Conservation (phyloP, 1,284 basidiomycete genomes). For the Mycena citricolor region DNA sequence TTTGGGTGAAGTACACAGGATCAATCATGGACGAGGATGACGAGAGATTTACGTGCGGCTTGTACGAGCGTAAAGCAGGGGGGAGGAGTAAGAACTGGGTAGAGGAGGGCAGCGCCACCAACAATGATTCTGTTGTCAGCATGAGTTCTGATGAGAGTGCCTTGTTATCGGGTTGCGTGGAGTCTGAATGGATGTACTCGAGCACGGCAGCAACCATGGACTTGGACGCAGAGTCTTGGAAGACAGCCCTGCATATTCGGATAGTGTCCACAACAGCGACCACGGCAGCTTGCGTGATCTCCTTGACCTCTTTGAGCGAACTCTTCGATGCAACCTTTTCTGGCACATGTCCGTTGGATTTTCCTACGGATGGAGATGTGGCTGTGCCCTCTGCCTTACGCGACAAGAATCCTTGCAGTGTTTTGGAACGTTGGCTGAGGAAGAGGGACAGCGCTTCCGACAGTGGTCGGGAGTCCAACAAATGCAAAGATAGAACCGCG, state of each 20-base stretch:
- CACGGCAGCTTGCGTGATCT: constrained; percentile 50
- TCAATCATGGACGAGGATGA: constrained; percentile 54
- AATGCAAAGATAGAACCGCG: constrained; percentile 75
- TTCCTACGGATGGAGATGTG: constrained; percentile 16
- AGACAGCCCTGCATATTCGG: constrained; percentile 51
- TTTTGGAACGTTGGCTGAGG: constrained; percentile 70
- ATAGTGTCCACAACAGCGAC: constrained; percentile 59
- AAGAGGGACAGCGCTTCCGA: constrained; percentile 69
- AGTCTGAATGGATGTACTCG: constrained; percentile 57
- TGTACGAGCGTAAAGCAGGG: constrained; percentile 60
- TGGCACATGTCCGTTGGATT: constrained; percentile 37
- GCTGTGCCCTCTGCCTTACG: constrained; percentile 30
- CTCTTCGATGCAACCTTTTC: constrained; percentile 24
- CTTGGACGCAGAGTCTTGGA: constrained; percentile 37
- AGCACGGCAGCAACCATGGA: constrained; percentile 59
- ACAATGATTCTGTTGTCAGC: constrained; percentile 60
- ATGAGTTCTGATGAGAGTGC: constrained; percentile 53
- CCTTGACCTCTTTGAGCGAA: constrained; percentile 48
- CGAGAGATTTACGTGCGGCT: constrained; percentile 68
- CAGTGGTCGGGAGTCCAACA: constrained; percentile 80
- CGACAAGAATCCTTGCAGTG: constrained; percentile 52
- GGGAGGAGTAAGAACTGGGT: constrained; percentile 70
- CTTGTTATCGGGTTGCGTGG: constrained; percentile 24
- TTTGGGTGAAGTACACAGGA: constrained; percentile 42
- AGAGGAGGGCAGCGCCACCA: constrained; percentile 68